Percentiles rank a stretch among this genome's conserved stretches.
Conservation (phyloP, 208 protist species). For the Trichomonas vaginalis region DNA sequence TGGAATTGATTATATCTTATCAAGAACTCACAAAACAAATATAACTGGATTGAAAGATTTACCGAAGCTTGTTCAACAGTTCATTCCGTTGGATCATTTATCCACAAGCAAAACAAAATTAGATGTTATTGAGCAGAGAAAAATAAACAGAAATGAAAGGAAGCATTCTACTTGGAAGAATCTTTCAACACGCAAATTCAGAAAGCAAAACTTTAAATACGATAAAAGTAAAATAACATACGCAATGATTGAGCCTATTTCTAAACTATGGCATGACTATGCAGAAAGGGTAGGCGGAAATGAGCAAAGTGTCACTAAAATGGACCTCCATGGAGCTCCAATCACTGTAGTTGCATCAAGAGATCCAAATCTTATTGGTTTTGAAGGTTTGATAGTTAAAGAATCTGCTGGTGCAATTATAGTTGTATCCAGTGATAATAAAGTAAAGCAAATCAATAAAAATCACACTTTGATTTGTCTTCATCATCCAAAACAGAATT, state of each 20-base stretch:
- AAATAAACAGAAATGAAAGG: not conserved
- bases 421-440: not conserved
- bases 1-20: not conserved
- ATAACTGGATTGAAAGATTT: not conserved
- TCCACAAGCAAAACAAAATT: not conserved
- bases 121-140: not conserved
- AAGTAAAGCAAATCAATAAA: not conserved
- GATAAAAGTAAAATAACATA: not conserved
- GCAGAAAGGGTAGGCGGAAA: not conserved
- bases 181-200: not conserved
- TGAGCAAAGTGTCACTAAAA: not conserved
- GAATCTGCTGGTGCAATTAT: not conserved
- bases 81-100: not conserved
- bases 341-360: not conserved
- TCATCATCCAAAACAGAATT: not conserved
- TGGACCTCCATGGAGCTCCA: conserved; percentile 2
- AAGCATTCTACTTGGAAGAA: not conserved
- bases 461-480: not conserved
- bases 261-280: not conserved
- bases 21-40: not conserved
- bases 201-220: not conserved
- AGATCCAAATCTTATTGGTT: not conserved
- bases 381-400: not conserved
- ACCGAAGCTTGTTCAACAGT: not conserved
- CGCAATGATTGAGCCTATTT: not conserved